phyloP scores from a whole-genome alignment of 2,329 filamentous ascomycete genomes.

The Pezicula rhizophila region DNA sequence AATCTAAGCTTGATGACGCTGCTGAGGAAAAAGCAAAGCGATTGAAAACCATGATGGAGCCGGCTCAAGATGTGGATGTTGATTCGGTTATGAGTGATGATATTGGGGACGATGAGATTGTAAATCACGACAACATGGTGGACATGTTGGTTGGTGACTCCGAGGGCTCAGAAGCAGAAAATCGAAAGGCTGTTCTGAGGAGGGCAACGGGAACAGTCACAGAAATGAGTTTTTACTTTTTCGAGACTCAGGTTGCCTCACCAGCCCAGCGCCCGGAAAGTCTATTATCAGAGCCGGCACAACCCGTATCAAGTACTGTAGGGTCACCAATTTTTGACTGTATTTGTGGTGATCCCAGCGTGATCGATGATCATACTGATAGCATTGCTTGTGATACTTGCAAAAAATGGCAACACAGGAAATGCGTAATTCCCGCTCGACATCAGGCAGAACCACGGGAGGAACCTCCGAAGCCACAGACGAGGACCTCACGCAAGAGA shows the following conservation, averaged over 20 bases:
- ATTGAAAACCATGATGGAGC: constrained; percentile 29
- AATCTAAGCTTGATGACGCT: constrained; percentile 53
- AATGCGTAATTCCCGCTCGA: constrained; percentile 66
- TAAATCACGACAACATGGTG: too few relatives aligned
- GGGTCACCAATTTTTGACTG: constrained; percentile 66
- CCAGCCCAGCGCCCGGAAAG: not conserved
- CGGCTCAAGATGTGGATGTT: constrained; percentile 16
- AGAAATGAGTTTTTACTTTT: constrained; percentile 53
- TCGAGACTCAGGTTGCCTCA: constrained; percentile 26
- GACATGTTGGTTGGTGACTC: too few relatives aligned
- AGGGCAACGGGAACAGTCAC: constrained; percentile 52
- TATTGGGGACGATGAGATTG: not conserved
- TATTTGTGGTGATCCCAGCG: constrained; percentile 76
- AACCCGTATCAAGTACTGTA: not conserved
- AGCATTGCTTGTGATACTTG: constrained; percentile 89
- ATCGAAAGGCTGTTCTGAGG: constrained; percentile 47
- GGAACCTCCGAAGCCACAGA: too few relatives aligned
- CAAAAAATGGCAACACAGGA: constrained; percentile 90
- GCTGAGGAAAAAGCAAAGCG: constrained; percentile 47
- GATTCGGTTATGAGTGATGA: constrained; percentile 11
- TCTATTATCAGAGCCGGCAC: constrained; percentile 10
- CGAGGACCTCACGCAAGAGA: too few relatives aligned
- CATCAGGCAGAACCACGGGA: too few relatives aligned
- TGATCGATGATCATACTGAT: constrained; percentile 85
- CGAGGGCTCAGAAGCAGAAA: constrained; percentile 30